Evolutionary conservation across 2,329 filamentous ascomycete genomes (phyloP), one percentile per base, ranked within the genome.

Genomic region (Xylariaceae sp.): DNA sequence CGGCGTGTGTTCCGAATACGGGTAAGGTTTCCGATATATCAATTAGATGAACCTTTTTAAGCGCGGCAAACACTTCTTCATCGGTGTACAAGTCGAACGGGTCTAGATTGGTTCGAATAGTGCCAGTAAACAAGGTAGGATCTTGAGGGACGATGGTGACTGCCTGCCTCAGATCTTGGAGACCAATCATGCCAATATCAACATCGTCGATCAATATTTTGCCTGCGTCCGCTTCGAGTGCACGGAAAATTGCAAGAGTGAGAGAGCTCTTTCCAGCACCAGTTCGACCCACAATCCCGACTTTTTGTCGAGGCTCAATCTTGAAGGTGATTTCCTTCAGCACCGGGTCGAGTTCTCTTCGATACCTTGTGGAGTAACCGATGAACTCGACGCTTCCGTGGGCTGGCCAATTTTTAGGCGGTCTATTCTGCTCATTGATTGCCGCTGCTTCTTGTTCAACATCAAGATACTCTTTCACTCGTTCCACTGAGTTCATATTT

Each of bases 111-210:
- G 82, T 92, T 61, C 94, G 86, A 61, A 98, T 90, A 0, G 93
- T 97, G 63, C 94, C 94, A 12, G 88, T 93, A 76, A 98, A 98
- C 1, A 98, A 81, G 0, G 94, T 98, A 52, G 91, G 95, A 71
- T 99, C 95, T 78, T 99, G 95, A 24, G 95, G 95, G 55, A 99
- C 95, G 75, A 99, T 98, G 0, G 96, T 97, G 67, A 99, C 96
- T 43, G 91, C 89, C 76, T 96, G 90, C 53, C 95, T 90, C 67
- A 99, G 80, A 75, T 98, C 94, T 62, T 91, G 90, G n/a, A 99
- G 83, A 6, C 95, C 95, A 62, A 99, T 97, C 61, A 82, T 79
- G 47, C 91, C 88, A 69, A 98, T 92, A 68, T 98, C 91, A n/a
- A 99, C 78, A 61, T 88, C 89, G 65, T 99, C 95, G 51, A 99